Evolutionary conservation across 2,329 filamentous ascomycete genomes (phyloP).

Genomic region (Venturia effusa): DNA sequence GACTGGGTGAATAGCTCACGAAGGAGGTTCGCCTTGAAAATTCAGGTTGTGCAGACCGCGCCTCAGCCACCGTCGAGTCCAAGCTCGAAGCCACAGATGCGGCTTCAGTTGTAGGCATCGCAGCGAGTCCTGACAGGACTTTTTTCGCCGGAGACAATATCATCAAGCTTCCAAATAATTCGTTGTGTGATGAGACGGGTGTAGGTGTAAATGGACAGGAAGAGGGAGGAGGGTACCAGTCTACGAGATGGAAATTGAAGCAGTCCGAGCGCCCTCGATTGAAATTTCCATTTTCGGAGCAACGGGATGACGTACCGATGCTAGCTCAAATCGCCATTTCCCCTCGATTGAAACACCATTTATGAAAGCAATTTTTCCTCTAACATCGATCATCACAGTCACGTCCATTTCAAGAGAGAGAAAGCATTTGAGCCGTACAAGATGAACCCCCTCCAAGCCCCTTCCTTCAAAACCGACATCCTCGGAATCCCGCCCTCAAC

Average conservation of each 20-base stretch:
- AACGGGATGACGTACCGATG: conserved; percentile 1
- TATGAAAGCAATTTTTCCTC: background rate
- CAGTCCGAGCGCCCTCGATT: background rate
- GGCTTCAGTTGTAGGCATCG: background rate
- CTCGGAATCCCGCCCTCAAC: conserved; percentile 45
- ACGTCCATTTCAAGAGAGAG: background rate
- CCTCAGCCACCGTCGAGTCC: background rate
- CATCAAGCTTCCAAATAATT: background rate
- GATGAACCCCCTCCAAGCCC: background rate
- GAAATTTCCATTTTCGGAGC: background rate
- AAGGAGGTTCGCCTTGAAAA: background rate
- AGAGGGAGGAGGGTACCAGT: too few species aligned
- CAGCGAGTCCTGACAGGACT: background rate
- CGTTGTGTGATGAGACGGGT: background rate
- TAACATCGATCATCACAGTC: background rate
- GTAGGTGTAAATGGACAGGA: background rate
- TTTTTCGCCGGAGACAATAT: background rate
- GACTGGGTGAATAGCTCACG: background rate
- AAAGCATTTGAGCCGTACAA: background rate
- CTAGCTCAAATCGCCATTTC: background rate
- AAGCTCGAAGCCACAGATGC: background rate
- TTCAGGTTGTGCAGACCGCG: background rate
- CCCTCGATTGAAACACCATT: background rate
- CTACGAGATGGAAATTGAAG: background rate
- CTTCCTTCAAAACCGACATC: conserved; percentile 21